Percentiles rank a stretch among this genome's conserved stretches.
These are phyloP conservation scores for Grifola frondosa DNA, from an alignment of 1,284 basidiomycete species.

Conservation along the genomic window DNA sequence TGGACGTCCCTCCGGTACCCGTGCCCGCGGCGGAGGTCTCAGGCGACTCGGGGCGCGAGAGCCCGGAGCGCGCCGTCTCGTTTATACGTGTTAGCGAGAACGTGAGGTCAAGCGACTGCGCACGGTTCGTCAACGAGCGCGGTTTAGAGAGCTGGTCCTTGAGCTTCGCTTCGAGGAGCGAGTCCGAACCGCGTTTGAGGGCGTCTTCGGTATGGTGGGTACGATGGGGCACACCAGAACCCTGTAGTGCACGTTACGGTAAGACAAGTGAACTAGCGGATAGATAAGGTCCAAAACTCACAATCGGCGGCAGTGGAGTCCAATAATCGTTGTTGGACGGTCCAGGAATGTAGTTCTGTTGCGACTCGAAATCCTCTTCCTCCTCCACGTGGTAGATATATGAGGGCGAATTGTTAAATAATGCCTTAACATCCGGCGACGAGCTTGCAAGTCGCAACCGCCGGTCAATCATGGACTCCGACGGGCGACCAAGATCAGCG, in stretches of 20 bases:
- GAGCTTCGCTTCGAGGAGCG: conserved; percentile 82
- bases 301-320: conserved; percentile 76
- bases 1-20: conserved; percentile 67
- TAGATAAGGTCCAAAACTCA: conserved; percentile 40
- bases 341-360: conserved; percentile 52
- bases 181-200: conserved; percentile 84
- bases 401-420: conserved; percentile 81
- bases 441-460: conserved; percentile 82
- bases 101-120: conserved; percentile 79
- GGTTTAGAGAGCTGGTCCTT: conserved; percentile 77
- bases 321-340: conserved; percentile 60
- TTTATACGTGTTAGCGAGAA: conserved; percentile 75
- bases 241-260: conserved; percentile 39
- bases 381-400: conserved; percentile 78
- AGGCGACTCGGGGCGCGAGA: conserved; percentile 71
- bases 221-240: conserved; percentile 63
- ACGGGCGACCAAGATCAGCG: conserved; percentile 67
- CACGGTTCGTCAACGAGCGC: conserved; percentile 73
- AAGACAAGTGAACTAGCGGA: neutral
- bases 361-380: conserved; percentile 52
- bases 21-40: conserved; percentile 64
- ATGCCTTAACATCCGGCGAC: conserved; percentile 91
- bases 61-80: conserved; percentile 54
- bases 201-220: conserved; percentile 70
- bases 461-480: conserved; percentile 72